Percentiles rank a stretch among this genome's conserved stretches.
Conservation (phyloP, 2,329 filamentous ascomycete species). For the Drechslerella coelobrocha region DNA sequence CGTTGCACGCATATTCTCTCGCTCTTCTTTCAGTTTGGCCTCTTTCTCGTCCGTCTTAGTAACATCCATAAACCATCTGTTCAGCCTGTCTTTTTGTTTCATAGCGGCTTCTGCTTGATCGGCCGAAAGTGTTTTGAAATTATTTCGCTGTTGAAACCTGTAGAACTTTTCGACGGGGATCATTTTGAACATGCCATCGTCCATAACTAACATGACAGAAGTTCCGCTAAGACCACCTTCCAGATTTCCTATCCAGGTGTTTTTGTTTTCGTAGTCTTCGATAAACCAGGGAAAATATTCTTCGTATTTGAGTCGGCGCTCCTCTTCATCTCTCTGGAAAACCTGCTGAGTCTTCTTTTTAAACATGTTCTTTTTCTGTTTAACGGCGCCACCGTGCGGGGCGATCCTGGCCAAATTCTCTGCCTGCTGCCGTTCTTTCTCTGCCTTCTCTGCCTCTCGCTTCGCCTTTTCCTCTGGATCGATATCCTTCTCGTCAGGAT, state of each 20-base stretch:
- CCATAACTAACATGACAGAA: conserved; percentile 78
- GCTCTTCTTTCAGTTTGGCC: conserved; percentile 66
- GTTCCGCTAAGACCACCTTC: conserved; percentile 82
- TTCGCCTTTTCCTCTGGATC: conserved; percentile 72
- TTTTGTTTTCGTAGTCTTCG: conserved; percentile 94
- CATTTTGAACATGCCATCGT: conserved; percentile 76
- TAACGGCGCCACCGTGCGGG: conserved; percentile 73
- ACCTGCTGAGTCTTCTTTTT: conserved; percentile 87
- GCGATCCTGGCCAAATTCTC: conserved; percentile 92
- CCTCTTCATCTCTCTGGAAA: conserved; percentile 77
- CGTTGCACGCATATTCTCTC: conserved; percentile 60
- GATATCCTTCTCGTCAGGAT: conserved; percentile 64
- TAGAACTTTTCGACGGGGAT: conserved; percentile 96
- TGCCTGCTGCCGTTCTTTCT: conserved; percentile 83
- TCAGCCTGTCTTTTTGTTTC: conserved; percentile 76
- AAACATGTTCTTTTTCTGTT: conserved; percentile 70
- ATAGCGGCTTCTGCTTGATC: conserved; percentile 86
- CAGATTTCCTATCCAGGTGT: conserved; percentile 91
- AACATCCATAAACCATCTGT: conserved; percentile 78
- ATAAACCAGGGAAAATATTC: conserved; percentile 96
- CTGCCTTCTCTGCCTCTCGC: conserved; percentile 69
- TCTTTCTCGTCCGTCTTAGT: conserved; percentile 62
- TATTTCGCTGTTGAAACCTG: conserved; percentile 79
- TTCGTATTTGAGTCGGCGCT: conserved; percentile 85
- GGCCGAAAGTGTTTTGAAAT: conserved; percentile 77